Evolutionary conservation across 345 rosid genomes (phyloP).

Genomic region (Dimocarpus longan): DNA sequence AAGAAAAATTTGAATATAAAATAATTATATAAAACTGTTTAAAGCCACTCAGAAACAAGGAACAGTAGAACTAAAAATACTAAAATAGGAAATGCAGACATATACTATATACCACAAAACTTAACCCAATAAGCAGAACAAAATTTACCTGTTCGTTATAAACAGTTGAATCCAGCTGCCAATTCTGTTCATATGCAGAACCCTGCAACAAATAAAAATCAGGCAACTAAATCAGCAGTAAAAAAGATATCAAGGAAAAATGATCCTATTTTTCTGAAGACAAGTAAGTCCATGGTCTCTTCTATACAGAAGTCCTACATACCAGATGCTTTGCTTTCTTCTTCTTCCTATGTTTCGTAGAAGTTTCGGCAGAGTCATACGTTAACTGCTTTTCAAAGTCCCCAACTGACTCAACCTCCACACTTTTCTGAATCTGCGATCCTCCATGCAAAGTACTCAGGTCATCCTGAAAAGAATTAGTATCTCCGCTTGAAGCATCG

Average conservation of each 20-base stretch:
- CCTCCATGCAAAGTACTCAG: constrained; percentile 81
- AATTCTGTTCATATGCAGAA: constrained; percentile 74
- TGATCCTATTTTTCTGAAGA: constrained; percentile 11
- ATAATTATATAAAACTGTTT: background rate
- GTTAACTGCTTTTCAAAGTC: constrained; percentile 69
- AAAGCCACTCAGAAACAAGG: background rate
- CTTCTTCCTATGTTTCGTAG: constrained; percentile 86
- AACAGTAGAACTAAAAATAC: background rate
- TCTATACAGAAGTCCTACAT: constrained; percentile 33
- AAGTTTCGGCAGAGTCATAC: constrained; percentile 78
- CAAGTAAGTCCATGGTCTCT: constrained; percentile 6
- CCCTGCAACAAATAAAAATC: constrained; percentile 56
- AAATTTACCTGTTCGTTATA: constrained; percentile 73
- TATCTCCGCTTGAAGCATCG: constrained; percentile 97
- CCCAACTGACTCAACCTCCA: constrained; percentile 80
- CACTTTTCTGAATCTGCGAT: constrained; percentile 64
- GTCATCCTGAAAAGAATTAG: constrained; percentile 95
- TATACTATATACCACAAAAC: background rate
- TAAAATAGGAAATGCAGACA: background rate
- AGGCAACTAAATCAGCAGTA: constrained; percentile 22
- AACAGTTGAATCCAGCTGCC: constrained; percentile 69
- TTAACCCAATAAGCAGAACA: constrained; percentile 6
- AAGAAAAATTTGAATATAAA: background rate
- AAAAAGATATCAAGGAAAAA: constrained; percentile 11
- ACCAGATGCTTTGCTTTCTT: constrained; percentile 74